phyloP scores from a whole-genome alignment of 352 stramenopile species.

The Globisporangium solare region DNA sequence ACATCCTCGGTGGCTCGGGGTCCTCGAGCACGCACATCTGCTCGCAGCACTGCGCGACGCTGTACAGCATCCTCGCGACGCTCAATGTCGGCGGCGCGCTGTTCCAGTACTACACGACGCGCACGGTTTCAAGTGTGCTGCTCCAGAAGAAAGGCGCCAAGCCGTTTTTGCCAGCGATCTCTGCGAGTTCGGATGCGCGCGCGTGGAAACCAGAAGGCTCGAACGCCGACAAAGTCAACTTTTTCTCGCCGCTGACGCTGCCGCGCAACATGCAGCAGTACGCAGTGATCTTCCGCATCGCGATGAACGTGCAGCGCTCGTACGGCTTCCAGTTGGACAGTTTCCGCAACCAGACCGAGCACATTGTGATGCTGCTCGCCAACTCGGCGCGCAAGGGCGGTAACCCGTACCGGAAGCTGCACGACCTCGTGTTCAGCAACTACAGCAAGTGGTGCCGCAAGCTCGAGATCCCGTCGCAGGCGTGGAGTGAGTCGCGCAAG shows the following conservation, averaged over 20 bases:
- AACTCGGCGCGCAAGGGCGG: conserved; percentile 85
- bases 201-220: conserved; percentile 51
- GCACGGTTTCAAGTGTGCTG: conserved; percentile 19
- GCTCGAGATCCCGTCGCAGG: conserved; percentile 61
- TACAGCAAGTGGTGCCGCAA: conserved; percentile 88
- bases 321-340: conserved; percentile 84
- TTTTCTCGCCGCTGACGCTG: conserved; percentile 68
- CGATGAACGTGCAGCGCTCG: conserved; percentile 80
- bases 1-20: conserved; percentile 51
- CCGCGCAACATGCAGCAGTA: conserved; percentile 84
- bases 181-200: conserved; percentile 74
- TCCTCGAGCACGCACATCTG: conserved; percentile 47
- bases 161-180: conserved; percentile 42
- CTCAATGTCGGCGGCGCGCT: conserved; percentile 32
- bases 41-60: conserved; percentile 45
- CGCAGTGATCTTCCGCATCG: conserved; percentile 74
- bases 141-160: conserved; percentile 25
- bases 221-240: conserved; percentile 56
- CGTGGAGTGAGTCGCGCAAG: conserved; percentile 60
- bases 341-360: conserved; percentile 96
- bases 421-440: conserved; percentile 83
- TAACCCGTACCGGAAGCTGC: conserved; percentile 82
- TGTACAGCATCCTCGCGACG: conserved; percentile 51
- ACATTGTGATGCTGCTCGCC: conserved; percentile 94
- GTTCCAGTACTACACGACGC: conserved; percentile 47